Base-by-base conservation (phyloP, 768 basidiomycete genomes). In the Neoboletus magnificus region DNA sequence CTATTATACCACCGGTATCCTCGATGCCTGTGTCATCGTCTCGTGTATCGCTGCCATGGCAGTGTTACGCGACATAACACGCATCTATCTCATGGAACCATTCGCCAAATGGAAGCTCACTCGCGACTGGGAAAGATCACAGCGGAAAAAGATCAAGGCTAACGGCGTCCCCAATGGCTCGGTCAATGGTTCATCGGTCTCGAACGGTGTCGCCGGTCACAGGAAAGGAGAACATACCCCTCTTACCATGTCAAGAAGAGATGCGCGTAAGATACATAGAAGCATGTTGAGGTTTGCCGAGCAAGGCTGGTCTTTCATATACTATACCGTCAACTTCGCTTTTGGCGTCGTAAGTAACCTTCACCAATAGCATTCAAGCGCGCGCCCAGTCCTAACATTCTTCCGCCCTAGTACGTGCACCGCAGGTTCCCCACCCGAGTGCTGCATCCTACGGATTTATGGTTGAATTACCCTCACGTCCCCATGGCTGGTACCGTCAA, bases 261-360 rank as follows among this genome's bases (percentile, higher is more conserved):
- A 90, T 63, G 74, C 79, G 20, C 82, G 78, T 50, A 80, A 77
- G 61, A 76, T 90, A 55, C 82, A 87, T 56, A 79, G 87, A 66
- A 86, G 83, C 57, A 85, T 93, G 40, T 69, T 90, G 43, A 79
- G 97, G 63, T 98, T 98, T 67, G 91, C 93, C 3, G 97, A 99
- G 71, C 97, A 99, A 73, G 90, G 93, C 54, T 98, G 93, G 91
- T 84, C 84, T 35, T 79, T 86, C 43, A 71, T 91, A 47, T 98
- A 96, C 71, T 93, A 91, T 67, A 74, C 82, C 39, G 53, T 82
- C 2, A 89, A 86, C 62, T 96, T 89, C 81, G 71, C 71, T 22
- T 84, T 85, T 69, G 96, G 96, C 29, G 61, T 92, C 60, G 96
- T 96, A 67, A 72, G 94, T 85, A n/a, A 58, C 53, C 42, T 18